Evolutionary conservation across 202 grass and related monocot genomes (phyloP).

Genomic region (Dendrocalamus latiflorus): DNA sequence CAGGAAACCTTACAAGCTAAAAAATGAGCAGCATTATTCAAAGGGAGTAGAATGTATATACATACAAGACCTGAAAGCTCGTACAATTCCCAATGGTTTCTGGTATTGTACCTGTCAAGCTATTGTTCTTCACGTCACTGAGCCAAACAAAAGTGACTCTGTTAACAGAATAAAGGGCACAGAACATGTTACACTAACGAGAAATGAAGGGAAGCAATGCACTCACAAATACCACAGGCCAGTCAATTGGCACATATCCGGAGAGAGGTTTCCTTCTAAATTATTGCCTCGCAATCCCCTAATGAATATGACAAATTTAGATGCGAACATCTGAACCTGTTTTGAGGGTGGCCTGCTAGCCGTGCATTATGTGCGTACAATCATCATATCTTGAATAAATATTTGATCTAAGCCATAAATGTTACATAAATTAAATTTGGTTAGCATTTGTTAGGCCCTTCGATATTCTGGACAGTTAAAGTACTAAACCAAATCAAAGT

Average conservation of each 20-base stretch:
- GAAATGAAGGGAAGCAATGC: not conserved
- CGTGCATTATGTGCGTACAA: not conserved
- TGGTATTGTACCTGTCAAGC: slow-evolving; percentile 65
- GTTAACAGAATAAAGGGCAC: not conserved
- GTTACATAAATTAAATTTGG: not conserved
- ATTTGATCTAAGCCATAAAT: not conserved
- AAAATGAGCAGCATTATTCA: not conserved
- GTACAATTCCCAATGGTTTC: slow-evolving; percentile 91
- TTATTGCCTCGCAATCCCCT: slow-evolving; percentile 81
- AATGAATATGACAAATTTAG: slow-evolving; percentile 25
- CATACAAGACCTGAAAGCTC: slow-evolving; percentile 98
- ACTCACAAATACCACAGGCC: slow-evolving; percentile 99
- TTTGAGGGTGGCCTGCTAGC: not conserved
- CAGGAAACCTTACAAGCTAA: not conserved
- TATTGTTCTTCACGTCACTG: slow-evolving; percentile 98
- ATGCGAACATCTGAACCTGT: not conserved
- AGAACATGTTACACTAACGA: not conserved
- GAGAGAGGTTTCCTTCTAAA: slow-evolving; percentile 72
- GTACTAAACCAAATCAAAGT: not conserved
- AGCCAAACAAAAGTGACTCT: not conserved
- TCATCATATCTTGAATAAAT: not conserved
- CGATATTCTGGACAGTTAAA: not conserved
- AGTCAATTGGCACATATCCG: slow-evolving; percentile 91
- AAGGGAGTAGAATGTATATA: slow-evolving; percentile 12
- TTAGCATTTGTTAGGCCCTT: slow-evolving; percentile 6